Base-by-base conservation (phyloP, 305 asterid genomes). In the Fraxinus greggii region DNA sequence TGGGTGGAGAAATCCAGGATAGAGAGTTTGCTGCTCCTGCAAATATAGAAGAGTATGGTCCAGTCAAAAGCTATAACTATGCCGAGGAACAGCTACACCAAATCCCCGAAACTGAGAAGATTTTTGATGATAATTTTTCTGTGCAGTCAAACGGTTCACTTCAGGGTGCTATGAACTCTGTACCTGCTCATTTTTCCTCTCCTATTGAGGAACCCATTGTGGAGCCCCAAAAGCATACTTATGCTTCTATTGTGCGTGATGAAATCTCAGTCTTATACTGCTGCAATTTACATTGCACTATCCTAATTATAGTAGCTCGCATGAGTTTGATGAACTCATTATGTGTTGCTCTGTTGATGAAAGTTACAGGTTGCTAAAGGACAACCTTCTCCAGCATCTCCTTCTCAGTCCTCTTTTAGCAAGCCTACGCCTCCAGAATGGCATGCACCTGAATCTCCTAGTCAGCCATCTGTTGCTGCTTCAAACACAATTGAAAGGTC, bases 201-300 rank as follows among this genome's bases (percentile, higher is more conserved):
- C 89, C 95, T 42, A 79, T 85, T 8, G 97, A 92, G 63, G 98
- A 93, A 87, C 91, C 95, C 82, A 83, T 83, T 70, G 84, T 72
- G 75, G 98, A 92, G 89, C 92, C 97, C 78, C 97, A 90, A 82
- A 97, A 93, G 84, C 99, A 89, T 86, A 95, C 99, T 81, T 97
- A 97, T 88, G 99, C 99, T 86, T 97, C 98, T 80, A 95, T 97
- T 86, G 99, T 97, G 93, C 38, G 99, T 87, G 76, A 81, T 82
- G 65, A 65, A 80, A 72, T 78, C 79, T 80, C 59, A 82, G 38
- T 78, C 84, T 79, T 61, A 19, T 31, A 48, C 75, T 73, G 79
- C 75, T 70, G 29, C 42, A 31, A 31, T 29, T 70, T 31, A 32
- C 23, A 31, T 70, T 17, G 24, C 75, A 31, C 42, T 15, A 1